These are phyloP conservation scores for Leccinum truebloodii DNA, from an alignment of 768 basidiomycete species.

Conservation along the genomic window DNA sequence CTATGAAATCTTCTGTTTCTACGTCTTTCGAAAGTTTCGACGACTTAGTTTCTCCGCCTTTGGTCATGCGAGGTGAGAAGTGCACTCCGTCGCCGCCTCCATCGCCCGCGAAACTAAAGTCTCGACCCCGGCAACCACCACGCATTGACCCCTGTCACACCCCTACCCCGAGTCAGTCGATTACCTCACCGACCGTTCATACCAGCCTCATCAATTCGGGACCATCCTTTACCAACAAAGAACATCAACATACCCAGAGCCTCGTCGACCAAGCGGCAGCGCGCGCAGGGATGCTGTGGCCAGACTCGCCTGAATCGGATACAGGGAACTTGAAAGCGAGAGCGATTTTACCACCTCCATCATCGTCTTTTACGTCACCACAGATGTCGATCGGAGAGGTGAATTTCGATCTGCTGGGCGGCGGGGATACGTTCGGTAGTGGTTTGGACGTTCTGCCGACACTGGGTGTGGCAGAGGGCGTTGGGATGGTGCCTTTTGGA, in stretches of 20 bases:
- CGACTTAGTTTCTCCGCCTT: slow-evolving; percentile 43
- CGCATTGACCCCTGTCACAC: slow-evolving; percentile 20
- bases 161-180: slow-evolving; percentile 22
- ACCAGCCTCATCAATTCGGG: slow-evolving; percentile 16
- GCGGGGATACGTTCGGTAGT: slow-evolving; percentile 2
- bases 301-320: slow-evolving; percentile 23
- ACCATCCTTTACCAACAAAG: slow-evolving; percentile 38
- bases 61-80: slow-evolving; percentile 18
- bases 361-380: slow-evolving; percentile 11
- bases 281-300: slow-evolving; percentile 42
- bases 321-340: slow-evolving; percentile 24
- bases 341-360: slow-evolving; percentile 31
- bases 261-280: slow-evolving; percentile 59
- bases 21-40: slow-evolving; percentile 47
- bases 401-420: slow-evolving; percentile 23
- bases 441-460: not conserved
- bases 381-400: slow-evolving; percentile 1
- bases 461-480: not conserved
- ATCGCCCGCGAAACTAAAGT: slow-evolving; percentile 37
- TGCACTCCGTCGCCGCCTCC: slow-evolving; percentile 50
- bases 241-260: slow-evolving; percentile 58
- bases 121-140: slow-evolving; percentile 2
- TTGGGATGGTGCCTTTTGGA: slow-evolving; percentile 6
- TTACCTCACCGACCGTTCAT: slow-evolving; percentile 13
- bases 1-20: slow-evolving; percentile 25